Base-by-base conservation (phyloP, 139 green algal genomes). In the Chlorella vulgaris region DNA sequence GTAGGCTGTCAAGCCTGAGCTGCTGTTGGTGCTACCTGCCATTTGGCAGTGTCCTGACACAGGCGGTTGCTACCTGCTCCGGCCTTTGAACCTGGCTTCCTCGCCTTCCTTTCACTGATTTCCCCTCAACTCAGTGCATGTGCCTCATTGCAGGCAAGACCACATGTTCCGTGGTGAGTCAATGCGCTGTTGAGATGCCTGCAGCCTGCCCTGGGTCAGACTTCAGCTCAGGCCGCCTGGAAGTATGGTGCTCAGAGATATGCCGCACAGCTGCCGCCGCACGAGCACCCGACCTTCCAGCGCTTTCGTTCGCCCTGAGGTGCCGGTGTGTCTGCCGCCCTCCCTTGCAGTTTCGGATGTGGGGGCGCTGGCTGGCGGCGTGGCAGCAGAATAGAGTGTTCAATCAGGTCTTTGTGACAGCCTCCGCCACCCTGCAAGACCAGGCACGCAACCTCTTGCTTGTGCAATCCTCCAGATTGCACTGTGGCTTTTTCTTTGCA, bases 331-430 rank as follows among this genome's bases (percentile, higher is more conserved):
- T n/a, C n/a, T n/a, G n/a, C n/a, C n/a, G n/a, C n/a, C n/a, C n/a
- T n/a, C n/a, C n/a, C n/a, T n/a, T n/a, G n/a, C n/a, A n/a, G 38
- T 94, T 87, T 85, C 86, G 90, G 53, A 88, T 95, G 79, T 95
- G 88, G 83, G 76, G 58, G 19, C 83, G 69, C 53, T 95, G 88
- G 86, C 81, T 91, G 75, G 31, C 60, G 2, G 74, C 36, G 18
- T 74, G 71, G 62, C 43, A 81, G 43, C 35, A 40, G 22, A 40
- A 40, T 6, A 24, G 28, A 10, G 55, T 55, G 24, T 78, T 69
- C 43, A 74, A 82, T 68, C 53, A 80, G 74, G 80, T 89, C 29
- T 96, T 96, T 71, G 68, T 96, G 7, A 96, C 92, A 26, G 89
- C 89, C 42, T 91, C 77, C 69, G 88, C 88, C 21, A 94, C 91